Evolutionary conservation across 2,329 filamentous ascomycete species (phyloP).

Genomic region (Trematosphaeria pertusa): DNA sequence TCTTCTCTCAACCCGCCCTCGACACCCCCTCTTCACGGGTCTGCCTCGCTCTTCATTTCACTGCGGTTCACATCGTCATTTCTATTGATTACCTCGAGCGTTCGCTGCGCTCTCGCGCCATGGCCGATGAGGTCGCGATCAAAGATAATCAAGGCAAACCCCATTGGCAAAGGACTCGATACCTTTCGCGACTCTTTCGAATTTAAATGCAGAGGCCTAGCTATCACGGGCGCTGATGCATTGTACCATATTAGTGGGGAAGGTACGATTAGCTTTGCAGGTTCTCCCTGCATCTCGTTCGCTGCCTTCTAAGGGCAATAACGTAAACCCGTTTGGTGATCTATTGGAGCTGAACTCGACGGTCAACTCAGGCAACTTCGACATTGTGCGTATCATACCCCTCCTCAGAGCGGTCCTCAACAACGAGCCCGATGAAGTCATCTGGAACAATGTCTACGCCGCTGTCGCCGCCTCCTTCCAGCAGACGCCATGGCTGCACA

Average conservation of each 20-base stretch:
- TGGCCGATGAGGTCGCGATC: constrained; percentile 14
- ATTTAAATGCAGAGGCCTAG: constrained; percentile 11
- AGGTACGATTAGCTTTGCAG: constrained; percentile 12
- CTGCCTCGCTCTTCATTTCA: constrained; percentile 14
- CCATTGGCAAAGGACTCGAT: constrained; percentile 17
- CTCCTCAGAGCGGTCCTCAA: constrained; percentile 38
- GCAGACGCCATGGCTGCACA: too few relatives aligned
- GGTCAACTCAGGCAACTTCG: constrained; percentile 7
- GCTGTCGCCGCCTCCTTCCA: too few relatives aligned
- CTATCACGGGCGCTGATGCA: constrained; percentile 13
- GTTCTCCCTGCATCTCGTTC: constrained; percentile 4
- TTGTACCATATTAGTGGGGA: constrained; percentile 17
- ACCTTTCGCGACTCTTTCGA: constrained; percentile 19
- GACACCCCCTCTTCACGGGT: constrained; percentile 16
- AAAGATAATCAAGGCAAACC: constrained; percentile 19
- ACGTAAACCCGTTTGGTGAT: constrained; percentile 3
- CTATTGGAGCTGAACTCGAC: constrained; percentile 2
- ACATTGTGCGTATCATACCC: constrained; percentile 38
- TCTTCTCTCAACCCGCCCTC: constrained; percentile 13
- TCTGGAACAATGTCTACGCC: background rate
- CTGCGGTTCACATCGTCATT: constrained; percentile 11
- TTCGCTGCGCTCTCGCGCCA: constrained; percentile 10
- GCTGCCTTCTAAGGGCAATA: constrained; percentile 1
- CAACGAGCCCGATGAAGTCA: too few relatives aligned
- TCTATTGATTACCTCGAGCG: constrained; percentile 13